These are phyloP conservation scores for Penicillium bovifimosum DNA, from an alignment of 495 filamentous ascomycete species.

Conservation along the genomic window DNA sequence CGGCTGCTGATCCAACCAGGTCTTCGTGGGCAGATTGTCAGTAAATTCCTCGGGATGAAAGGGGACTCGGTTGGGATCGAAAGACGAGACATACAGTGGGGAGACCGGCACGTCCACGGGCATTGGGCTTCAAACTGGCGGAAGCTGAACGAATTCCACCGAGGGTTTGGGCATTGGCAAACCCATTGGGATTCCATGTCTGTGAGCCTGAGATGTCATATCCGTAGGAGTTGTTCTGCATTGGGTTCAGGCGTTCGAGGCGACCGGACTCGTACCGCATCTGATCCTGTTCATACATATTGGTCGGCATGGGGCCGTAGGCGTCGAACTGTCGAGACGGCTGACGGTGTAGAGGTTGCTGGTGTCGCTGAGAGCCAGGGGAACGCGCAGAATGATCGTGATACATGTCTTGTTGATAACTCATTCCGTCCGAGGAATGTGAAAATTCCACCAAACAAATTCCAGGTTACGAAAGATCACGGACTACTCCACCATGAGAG, in stretches of 20 bases:
- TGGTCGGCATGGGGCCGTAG: constrained; percentile 55
- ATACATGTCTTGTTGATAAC: constrained; percentile 61
- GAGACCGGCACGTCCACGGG: constrained; percentile 50
- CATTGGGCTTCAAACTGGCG: constrained; percentile 50
- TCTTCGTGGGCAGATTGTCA: constrained; percentile 27
- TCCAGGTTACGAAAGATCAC: constrained; percentile 21
- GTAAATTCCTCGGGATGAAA: neutral
- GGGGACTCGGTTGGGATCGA: neutral
- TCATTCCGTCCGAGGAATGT: constrained; percentile 42
- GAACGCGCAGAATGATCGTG: constrained; percentile 56
- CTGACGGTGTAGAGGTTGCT: constrained; percentile 61
- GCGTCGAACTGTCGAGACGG: constrained; percentile 65
- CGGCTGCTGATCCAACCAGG: constrained; percentile 57
- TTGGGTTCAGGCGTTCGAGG: constrained; percentile 55
- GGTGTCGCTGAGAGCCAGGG: constrained; percentile 56
- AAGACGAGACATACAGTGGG: constrained; percentile 48
- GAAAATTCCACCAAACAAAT: constrained; percentile 40
- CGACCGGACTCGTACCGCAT: constrained; percentile 56
- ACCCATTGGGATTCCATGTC: constrained; percentile 59
- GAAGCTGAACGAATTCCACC: constrained; percentile 51
- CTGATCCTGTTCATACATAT: constrained; percentile 57
- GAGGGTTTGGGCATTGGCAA: constrained; percentile 46
- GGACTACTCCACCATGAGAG: constrained; percentile 32
- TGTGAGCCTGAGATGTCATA: constrained; percentile 60
- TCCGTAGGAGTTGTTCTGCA: constrained; percentile 48